A percentile compares a stretch with the other conserved stretches of the same genome.
Conservation (phyloP, 2,329 filamentous ascomycete genomes). For the Uncinocarpus reesii region DNA sequence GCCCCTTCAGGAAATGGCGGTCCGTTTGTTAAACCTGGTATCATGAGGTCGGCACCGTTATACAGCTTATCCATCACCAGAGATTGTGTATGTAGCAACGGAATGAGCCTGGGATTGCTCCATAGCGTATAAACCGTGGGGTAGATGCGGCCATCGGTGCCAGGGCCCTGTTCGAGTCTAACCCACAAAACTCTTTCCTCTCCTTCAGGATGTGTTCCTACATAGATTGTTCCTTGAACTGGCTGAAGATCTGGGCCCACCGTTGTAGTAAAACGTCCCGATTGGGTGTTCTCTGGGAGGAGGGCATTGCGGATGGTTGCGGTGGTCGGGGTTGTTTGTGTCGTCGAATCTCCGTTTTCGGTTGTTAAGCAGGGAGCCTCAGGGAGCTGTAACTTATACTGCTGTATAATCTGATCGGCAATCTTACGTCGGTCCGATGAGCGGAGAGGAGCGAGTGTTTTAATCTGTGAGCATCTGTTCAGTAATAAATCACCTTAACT, state of each 20-base stretch:
- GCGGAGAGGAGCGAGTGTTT: conserved; percentile 54
- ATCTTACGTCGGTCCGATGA: conserved; percentile 58
- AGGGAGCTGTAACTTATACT: conserved; percentile 46
- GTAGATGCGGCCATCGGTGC: conserved; percentile 33
- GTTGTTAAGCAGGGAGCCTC: conserved; percentile 24
- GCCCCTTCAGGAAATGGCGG: conserved; percentile 53
- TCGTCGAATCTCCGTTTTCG: conserved; percentile 29
- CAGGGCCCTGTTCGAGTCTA: conserved; percentile 46
- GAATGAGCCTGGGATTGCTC: conserved; percentile 51
- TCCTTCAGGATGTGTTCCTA: conserved; percentile 47
- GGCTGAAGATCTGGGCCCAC: conserved; percentile 51
- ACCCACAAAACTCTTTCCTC: conserved; percentile 57
- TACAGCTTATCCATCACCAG: conserved; percentile 52
- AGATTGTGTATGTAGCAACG: conserved; percentile 53
- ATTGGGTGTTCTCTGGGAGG: conserved; percentile 52
- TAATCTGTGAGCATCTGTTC: conserved; percentile 41
- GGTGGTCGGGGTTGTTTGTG: conserved; percentile 39
- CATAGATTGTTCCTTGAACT: conserved; percentile 55
- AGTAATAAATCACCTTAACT: neutral
- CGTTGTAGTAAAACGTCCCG: conserved; percentile 56
- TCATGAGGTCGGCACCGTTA: conserved; percentile 59
- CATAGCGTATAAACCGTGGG: conserved; percentile 56
- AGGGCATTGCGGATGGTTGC: conserved; percentile 47
- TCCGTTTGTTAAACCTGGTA: conserved; percentile 53
- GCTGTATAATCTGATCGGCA: conserved; percentile 56